These are phyloP conservation scores for Pascua guehoae DNA, from an alignment of 1,284 basidiomycete genomes.

Conservation along the genomic window DNA sequence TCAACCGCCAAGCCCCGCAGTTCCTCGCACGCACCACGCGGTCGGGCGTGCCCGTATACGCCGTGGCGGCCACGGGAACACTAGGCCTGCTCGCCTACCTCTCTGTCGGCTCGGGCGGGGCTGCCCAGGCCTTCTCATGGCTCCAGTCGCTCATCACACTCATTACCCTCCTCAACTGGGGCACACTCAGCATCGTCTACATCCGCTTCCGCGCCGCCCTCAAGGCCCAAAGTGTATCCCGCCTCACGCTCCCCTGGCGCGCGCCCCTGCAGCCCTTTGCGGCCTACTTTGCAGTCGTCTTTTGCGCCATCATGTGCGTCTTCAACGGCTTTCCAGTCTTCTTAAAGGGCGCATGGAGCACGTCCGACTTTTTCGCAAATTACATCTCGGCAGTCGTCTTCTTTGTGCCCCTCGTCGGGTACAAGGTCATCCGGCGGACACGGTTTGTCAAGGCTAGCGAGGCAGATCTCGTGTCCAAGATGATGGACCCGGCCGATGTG, in stretches of 20 bases:
- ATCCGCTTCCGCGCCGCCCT: slow-evolving; percentile 30
- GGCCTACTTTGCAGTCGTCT: slow-evolving; percentile 25
- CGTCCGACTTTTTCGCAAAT: slow-evolving; percentile 3
- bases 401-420: slow-evolving; percentile 59
- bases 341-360: slow-evolving; percentile 20
- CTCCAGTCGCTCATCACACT: slow-evolving; percentile 48
- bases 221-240: slow-evolving; percentile 27
- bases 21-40: slow-evolving; percentile 64
- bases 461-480: slow-evolving; percentile 11
- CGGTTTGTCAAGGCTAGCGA: slow-evolving; percentile 9
- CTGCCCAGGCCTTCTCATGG: slow-evolving; percentile 50
- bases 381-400: slow-evolving; percentile 16
- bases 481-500: slow-evolving; percentile 16
- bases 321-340: slow-evolving; percentile 31
- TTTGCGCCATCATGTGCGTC: slow-evolving; percentile 23
- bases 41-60: slow-evolving; percentile 68
- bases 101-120: slow-evolving; percentile 61
- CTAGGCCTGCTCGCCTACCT: slow-evolving; percentile 62
- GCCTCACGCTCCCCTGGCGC: slow-evolving; percentile 18
- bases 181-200: slow-evolving; percentile 49
- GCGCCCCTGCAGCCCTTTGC: slow-evolving; percentile 26
- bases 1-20: slow-evolving; percentile 69
- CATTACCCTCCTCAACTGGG: slow-evolving; percentile 28
- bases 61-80: slow-evolving; percentile 60
- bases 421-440: slow-evolving; percentile 36